phyloP scores from a whole-genome alignment of 2,329 filamentous ascomycete species.

The Sporothrix schenckii region DNA sequence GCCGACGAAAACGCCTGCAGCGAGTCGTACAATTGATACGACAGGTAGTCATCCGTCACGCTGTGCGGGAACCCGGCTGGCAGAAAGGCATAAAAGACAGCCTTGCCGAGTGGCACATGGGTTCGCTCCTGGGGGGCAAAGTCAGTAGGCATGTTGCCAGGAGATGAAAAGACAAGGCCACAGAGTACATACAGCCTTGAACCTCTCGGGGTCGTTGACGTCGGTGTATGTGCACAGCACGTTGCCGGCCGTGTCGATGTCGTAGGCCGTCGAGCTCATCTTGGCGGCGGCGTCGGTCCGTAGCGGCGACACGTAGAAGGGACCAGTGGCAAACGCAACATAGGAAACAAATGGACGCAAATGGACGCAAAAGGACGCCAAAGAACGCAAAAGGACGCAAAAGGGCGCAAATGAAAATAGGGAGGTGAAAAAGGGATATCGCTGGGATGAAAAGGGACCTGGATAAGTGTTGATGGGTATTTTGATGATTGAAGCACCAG shows the following conservation, averaged over 20 bases:
- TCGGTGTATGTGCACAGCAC: slow-evolving; percentile 45
- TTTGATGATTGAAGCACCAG: neutral
- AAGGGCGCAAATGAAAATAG: neutral
- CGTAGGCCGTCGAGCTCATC: slow-evolving; percentile 43
- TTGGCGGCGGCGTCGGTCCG: slow-evolving; percentile 31
- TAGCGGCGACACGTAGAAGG: slow-evolving; percentile 16
- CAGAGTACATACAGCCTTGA: slow-evolving; percentile 38
- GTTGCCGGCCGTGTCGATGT: slow-evolving; percentile 47
- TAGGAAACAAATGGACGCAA: neutral
- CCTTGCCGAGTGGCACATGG: slow-evolving; percentile 45
- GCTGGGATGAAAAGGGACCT: neutral
- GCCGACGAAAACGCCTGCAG: slow-evolving; percentile 83
- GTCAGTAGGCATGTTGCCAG: neutral
- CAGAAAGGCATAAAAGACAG: slow-evolving; percentile 71
- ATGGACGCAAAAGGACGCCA: neutral
- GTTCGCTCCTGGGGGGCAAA: slow-evolving; percentile 42
- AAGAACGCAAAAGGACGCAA: neutral
- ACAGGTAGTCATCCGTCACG: slow-evolving; percentile 80
- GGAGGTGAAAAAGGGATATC: neutral
- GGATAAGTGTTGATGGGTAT: neutral
- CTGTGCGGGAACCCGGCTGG: slow-evolving; percentile 87
- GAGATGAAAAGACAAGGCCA: neutral
- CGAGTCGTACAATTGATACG: slow-evolving; percentile 72
- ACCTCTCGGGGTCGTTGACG: slow-evolving; percentile 34
- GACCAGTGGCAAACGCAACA: neutral